Conservation (phyloP, 352 stramenopile genomes). For the Globisporangium apiculatum region DNA sequence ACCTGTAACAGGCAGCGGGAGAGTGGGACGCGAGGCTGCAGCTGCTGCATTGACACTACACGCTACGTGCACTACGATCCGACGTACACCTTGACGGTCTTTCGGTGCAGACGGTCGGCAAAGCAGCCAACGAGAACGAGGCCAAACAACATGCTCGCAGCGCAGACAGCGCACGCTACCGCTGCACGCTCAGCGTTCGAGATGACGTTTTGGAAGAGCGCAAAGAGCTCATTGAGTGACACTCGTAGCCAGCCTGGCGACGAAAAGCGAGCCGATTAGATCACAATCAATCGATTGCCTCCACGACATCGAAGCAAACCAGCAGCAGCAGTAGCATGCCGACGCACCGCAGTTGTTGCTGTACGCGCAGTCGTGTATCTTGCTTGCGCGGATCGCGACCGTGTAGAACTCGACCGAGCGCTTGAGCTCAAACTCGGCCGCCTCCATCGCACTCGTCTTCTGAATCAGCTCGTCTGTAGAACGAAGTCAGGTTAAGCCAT, state of each 20-base stretch:
- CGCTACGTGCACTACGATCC: constrained; percentile 8
- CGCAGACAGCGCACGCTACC: constrained; percentile 23
- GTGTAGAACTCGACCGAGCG: constrained; percentile 50
- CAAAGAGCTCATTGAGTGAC: constrained; percentile 36
- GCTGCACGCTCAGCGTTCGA: constrained; percentile 26
- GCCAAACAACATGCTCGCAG: constrained; percentile 20
- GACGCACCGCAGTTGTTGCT: constrained; percentile 47
- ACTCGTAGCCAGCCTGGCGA: constrained; percentile 35
- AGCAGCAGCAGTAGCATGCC: no score
- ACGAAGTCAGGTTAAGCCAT: neutral
- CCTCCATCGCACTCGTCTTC: constrained; percentile 42
- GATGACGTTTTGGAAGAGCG: constrained; percentile 38
- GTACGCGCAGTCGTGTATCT: constrained; percentile 52
- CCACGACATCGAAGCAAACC: no score
- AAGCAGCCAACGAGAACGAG: constrained; percentile 35
- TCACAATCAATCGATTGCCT: neutral
- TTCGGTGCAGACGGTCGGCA: constrained; percentile 33
- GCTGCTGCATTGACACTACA: neutral
- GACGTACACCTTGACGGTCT: constrained; percentile 53
- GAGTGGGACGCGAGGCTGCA: neutral
- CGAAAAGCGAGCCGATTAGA: neutral
- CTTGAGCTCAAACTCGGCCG: constrained; percentile 54
- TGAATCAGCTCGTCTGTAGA: constrained; percentile 22
- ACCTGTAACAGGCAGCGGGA: no score
- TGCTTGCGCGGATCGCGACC: constrained; percentile 35